Base-by-base conservation (phyloP, 2,329 filamentous ascomycete genomes). In the Arthrinium puccinioides region DNA sequence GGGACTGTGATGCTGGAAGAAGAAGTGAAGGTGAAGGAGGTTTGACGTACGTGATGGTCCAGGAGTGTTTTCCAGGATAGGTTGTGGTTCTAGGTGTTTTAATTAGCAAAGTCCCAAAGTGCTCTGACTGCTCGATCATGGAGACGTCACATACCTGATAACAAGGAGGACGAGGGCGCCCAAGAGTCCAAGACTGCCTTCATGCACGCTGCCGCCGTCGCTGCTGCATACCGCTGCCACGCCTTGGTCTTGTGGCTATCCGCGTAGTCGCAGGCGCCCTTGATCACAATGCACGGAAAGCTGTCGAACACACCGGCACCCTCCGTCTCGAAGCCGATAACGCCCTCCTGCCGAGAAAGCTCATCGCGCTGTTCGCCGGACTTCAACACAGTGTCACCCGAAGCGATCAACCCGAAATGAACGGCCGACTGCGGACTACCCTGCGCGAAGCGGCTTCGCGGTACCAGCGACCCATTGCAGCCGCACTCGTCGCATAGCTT, bases 321-420 rank as follows among this genome's bases (percentile, higher is more conserved):
- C 16, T 61, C 60, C 54, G 53, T 62, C 41, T 61, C 60, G 27
- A 61, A 61, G 0, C 45, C 56, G 11, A 61, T 51, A 3, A 59
- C 37, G 2, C 33, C 32, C 1, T 49, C 37, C 20, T 40, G 11
- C 9, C 38, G 25, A 6, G 61, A 54, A 14, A 66, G 47, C 0
- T 18, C 11, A 36, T 69, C 64, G 10, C 64, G 55, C 13, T 57
- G 43, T 10, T 46, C 32, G 2, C 55, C 59, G 10, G 57, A 58
- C 29, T 62, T 65, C 41, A 70, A 61, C 2, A 69, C 60, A 2
- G 49, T 52, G 33, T 68, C 56, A 11, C 55, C 61, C 1, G 61
- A 66, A 4, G 53, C 64, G 3, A 68, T 53, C 0, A 43, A 36
- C 0, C 65, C 64, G 21, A 67, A 46, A 32, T 63, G 58, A 0